Evolutionary conservation across 2,329 filamentous ascomycete species (phyloP).

Genomic region (Fusarium sp.): DNA sequence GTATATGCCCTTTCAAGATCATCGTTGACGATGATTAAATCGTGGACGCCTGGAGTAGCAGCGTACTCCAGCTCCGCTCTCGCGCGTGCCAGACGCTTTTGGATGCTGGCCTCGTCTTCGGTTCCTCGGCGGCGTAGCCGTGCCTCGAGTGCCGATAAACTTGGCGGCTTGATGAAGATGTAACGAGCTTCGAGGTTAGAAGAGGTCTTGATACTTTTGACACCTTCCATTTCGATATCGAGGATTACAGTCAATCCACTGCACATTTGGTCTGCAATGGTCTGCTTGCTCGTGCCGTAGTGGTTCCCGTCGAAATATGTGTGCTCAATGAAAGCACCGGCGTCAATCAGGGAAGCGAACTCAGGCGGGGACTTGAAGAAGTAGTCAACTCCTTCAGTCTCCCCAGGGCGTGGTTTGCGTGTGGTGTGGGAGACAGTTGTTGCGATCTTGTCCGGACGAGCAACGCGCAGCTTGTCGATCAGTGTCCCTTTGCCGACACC

Average conservation of each 20-base stretch:
- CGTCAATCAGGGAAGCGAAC: no score
- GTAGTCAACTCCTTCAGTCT: no score
- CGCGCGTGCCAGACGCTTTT: background rate
- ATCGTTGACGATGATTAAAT: conserved; percentile 2
- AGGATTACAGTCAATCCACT: background rate
- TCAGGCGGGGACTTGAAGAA: no score
- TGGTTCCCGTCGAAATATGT: background rate
- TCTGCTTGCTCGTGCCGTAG: background rate
- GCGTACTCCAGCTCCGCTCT: background rate
- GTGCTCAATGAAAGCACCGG: no score
- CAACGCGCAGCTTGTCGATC: no score
- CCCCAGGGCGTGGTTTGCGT: no score
- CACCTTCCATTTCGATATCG: background rate
- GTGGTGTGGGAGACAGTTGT: no score
- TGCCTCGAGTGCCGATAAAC: background rate
- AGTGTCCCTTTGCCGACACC: no score
- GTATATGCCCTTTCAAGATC: background rate
- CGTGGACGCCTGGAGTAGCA: background rate
- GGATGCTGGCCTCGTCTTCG: background rate
- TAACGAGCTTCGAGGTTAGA: background rate
- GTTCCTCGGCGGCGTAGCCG: background rate
- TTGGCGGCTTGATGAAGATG: background rate
- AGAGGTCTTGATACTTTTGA: background rate
- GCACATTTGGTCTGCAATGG: background rate
- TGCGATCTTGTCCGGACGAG: no score